A percentile compares a stretch with the other conserved stretches of the same genome.
Conservation (phyloP, 805 yeast genomes). For the Candida lessepsii region DNA sequence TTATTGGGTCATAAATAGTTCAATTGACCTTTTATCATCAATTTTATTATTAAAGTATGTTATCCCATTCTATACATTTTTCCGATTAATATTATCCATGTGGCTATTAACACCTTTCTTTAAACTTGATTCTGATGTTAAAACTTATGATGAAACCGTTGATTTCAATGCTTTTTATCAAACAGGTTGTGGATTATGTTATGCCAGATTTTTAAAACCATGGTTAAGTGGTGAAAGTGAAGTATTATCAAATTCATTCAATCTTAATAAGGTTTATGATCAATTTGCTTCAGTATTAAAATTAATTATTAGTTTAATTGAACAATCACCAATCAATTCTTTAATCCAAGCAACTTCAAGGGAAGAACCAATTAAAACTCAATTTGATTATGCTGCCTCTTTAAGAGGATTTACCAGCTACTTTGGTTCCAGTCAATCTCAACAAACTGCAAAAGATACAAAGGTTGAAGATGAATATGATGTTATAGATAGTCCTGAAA, state of each 20-base stretch:
- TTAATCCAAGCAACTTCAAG: neutral
- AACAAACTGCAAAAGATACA: neutral
- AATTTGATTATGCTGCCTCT: slow-evolving; percentile 3
- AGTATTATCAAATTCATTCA: slow-evolving; percentile 6
- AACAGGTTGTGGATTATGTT: slow-evolving; percentile 34
- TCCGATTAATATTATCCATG: slow-evolving; percentile 46
- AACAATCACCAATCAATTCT: slow-evolving; percentile 3
- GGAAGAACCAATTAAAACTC: neutral
- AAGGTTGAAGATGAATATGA: slow-evolving; percentile 39
- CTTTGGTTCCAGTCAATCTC: neutral
- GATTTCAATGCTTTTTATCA: slow-evolving; percentile 29
- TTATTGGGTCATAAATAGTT: slow-evolving; percentile 65
- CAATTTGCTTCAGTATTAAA: neutral
- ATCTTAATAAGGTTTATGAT: slow-evolving; percentile 8
- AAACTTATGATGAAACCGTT: slow-evolving; percentile 8
- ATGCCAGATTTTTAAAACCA: slow-evolving; percentile 27
- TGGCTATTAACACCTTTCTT: slow-evolving; percentile 60
- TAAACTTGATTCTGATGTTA: neutral
- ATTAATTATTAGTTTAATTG: neutral
- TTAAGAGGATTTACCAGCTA: slow-evolving; percentile 3
- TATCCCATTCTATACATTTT: slow-evolving; percentile 55
- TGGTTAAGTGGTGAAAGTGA: slow-evolving; percentile 24
- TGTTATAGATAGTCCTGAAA: slow-evolving; percentile 35
- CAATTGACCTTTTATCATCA: slow-evolving; percentile 38
- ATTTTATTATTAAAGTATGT: slow-evolving; percentile 44